Evolutionary conservation across 1,284 basidiomycete genomes (phyloP).

Genomic region (Cutaneotrichosporon sp.): DNA sequence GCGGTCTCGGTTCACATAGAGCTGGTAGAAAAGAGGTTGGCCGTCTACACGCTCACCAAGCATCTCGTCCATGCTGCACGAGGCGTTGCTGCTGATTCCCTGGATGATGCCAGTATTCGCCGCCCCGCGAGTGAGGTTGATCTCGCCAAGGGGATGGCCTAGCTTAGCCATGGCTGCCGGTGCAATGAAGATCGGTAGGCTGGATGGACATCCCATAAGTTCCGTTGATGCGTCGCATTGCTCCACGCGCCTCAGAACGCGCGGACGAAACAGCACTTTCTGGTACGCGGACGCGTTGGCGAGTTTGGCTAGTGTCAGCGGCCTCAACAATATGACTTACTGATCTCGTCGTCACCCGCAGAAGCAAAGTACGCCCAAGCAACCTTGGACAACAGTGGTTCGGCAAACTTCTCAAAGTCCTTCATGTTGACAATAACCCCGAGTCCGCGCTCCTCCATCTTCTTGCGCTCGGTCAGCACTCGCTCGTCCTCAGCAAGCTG

Average conservation of each 20-base stretch:
- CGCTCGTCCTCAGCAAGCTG: conserved; percentile 43
- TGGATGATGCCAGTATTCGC: conserved; percentile 74
- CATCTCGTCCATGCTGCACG: conserved; percentile 58
- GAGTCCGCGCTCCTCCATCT: conserved; percentile 44
- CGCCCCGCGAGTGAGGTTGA: conserved; percentile 75
- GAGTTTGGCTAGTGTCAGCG: conserved; percentile 39
- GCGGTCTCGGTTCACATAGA: conserved; percentile 61
- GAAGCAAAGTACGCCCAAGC: conserved; percentile 79
- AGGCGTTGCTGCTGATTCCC: conserved; percentile 59
- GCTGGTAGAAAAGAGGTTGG: conserved; percentile 54
- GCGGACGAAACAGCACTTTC: conserved; percentile 76
- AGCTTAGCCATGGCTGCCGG: conserved; percentile 84
- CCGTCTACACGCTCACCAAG: conserved; percentile 51
- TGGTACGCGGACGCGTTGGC: conserved; percentile 74
- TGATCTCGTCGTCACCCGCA: conserved; percentile 74
- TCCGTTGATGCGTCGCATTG: conserved; percentile 70
- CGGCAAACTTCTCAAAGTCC: conserved; percentile 58
- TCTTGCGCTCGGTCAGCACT: conserved; percentile 33
- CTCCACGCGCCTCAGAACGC: conserved; percentile 71
- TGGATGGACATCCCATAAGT: conserved; percentile 71
- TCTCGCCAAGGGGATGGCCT: conserved; percentile 86
- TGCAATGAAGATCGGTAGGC: conserved; percentile 80
- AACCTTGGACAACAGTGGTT: conserved; percentile 66
- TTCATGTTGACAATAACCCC: conserved; percentile 47
- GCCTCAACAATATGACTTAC: conserved; percentile 54